Percentiles rank a stretch among this genome's conserved stretches.
Conservation (phyloP, 768 basidiomycete genomes). For the Kwoniella newhampshirensis region DNA sequence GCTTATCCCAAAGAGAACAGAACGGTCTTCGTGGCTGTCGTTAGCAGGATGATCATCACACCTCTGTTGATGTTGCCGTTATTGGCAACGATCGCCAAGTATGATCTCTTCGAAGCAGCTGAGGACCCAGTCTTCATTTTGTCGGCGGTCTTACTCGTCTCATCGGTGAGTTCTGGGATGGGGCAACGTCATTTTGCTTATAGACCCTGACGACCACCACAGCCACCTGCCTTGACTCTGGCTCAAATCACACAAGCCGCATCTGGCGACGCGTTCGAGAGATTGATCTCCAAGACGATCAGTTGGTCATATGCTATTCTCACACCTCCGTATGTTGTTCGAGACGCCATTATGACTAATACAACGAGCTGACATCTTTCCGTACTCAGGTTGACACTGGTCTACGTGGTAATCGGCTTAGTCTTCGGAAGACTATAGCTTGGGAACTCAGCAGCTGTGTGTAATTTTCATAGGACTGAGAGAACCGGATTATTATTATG, state of each 20-base stretch:
- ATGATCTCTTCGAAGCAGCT: conserved; percentile 52
- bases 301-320: conserved; percentile 89
- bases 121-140: conserved; percentile 65
- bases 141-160: conserved; percentile 75
- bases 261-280: conserved; percentile 83
- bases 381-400: conserved; percentile 60
- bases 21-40: conserved; percentile 79
- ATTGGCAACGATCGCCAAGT: conserved; percentile 63
- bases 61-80: conserved; percentile 76
- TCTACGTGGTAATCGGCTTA: conserved; percentile 73
- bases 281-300: conserved; percentile 84
- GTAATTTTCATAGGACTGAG: no score
- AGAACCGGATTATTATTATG: no score
- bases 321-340: conserved; percentile 67
- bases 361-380: conserved; percentile 6
- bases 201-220: no score
- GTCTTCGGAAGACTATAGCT: conserved; percentile 49
- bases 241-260: conserved; percentile 83
- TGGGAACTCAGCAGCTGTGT: neutral
- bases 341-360: no score
- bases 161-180: conserved; percentile 55
- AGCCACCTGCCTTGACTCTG: conserved; percentile 75
- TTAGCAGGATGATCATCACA: conserved; percentile 81
- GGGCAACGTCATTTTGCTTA: neutral
- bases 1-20: conserved; percentile 66